These are phyloP conservation scores for Byssochlamys sp. DNA, from an alignment of 2,329 filamentous ascomycete genomes.

Conservation along the genomic window DNA sequence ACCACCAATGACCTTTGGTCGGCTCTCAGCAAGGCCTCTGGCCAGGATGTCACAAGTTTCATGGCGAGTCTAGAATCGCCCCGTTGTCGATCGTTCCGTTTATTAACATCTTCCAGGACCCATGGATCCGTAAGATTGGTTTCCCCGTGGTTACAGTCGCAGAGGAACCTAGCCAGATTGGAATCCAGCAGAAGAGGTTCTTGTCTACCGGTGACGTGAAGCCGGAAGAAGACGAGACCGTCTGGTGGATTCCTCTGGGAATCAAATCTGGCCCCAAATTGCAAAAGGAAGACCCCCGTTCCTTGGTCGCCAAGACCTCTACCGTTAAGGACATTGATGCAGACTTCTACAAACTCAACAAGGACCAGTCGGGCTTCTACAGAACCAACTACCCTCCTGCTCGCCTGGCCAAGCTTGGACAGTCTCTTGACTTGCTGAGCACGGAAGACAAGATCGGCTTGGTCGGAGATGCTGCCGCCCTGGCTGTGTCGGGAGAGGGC, in stretches of 20 bases:
- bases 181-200: constrained; percentile 77
- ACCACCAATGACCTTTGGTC: constrained; percentile 87
- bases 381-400: constrained; percentile 85
- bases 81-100: constrained; percentile 1
- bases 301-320: constrained; percentile 66
- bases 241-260: constrained; percentile 90
- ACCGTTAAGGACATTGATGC: constrained; percentile 58
- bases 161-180: constrained; percentile 74
- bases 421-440: constrained; percentile 64
- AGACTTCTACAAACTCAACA: constrained; percentile 91
- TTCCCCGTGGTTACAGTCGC: constrained; percentile 81
- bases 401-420: constrained; percentile 69
- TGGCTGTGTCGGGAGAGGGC: constrained; percentile 78
- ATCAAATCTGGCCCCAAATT: constrained; percentile 65
- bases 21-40: constrained; percentile 76
- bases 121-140: constrained; percentile 92
- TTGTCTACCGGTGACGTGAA: constrained; percentile 83
- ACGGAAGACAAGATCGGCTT: constrained; percentile 88
- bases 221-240: constrained; percentile 79
- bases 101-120: constrained; percentile 38
- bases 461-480: constrained; percentile 76
- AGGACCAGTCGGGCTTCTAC: constrained; percentile 79
- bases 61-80: constrained; percentile 48
- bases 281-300: constrained; percentile 52
- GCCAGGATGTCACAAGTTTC: constrained; percentile 71